These are phyloP conservation scores for Paraphaeosphaeria minitans DNA, from an alignment of 2,329 filamentous ascomycete species.

Conservation along the genomic window DNA sequence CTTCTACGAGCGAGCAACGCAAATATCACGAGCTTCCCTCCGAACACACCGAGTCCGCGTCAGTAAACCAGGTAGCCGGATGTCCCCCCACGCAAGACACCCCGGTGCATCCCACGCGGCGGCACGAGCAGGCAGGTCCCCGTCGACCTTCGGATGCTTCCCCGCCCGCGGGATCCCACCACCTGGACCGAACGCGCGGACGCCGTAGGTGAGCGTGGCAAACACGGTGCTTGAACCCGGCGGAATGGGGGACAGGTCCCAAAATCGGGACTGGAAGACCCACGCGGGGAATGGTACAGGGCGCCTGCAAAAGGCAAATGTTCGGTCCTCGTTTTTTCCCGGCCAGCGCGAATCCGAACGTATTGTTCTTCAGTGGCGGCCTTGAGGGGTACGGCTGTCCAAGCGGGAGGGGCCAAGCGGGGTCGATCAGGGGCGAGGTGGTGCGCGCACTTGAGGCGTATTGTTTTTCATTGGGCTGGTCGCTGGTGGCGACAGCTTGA, in stretches of 20 bases:
- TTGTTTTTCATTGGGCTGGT: slow-evolving; percentile 1
- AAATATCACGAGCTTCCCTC: background rate
- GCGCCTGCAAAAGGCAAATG: background rate
- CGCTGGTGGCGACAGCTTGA: background rate
- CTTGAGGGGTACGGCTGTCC: background rate
- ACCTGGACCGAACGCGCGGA: background rate
- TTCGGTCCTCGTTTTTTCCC: background rate
- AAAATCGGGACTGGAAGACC: background rate
- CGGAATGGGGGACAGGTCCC: background rate
- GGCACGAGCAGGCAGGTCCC: too few relatives aligned
- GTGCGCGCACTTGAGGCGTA: background rate
- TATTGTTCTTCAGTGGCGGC: background rate
- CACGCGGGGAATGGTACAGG: background rate
- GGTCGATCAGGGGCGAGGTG: background rate
- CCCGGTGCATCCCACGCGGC: too few relatives aligned
- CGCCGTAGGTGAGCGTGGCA: background rate
- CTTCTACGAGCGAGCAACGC: background rate
- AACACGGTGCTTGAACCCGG: background rate
- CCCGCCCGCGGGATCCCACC: background rate
- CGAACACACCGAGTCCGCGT: background rate
- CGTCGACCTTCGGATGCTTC: background rate
- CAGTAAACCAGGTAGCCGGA: background rate
- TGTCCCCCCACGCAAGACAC: background rate
- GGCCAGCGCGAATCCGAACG: background rate
- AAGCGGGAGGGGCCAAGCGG: background rate